Base-by-base conservation (phyloP, 306 rosid genomes). In the Medicago ruthenica region DNA sequence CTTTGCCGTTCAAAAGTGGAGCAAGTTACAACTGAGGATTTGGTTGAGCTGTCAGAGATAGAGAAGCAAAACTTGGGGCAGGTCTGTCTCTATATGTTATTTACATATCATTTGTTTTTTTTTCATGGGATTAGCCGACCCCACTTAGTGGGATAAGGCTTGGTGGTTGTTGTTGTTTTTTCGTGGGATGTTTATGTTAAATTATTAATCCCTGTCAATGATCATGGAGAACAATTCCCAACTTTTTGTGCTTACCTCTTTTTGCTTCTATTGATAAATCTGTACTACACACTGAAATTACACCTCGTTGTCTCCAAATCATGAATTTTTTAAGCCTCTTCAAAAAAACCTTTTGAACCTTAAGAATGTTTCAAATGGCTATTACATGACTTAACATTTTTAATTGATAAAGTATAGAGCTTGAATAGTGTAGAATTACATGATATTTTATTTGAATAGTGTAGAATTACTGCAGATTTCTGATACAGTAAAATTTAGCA, bases 1-100 rank as follows among this genome's bases (percentile, higher is more conserved):
- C 97, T 88, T 51, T 95, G 96, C 88, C 86, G 41, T 77, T 92
- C 99, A 14, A 90, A 90, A 87, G 88, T 85, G 58, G 94, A 92
- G 85, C 97, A 92, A 78, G 93, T 81, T 42, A 76, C 87, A 16
- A 81, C 89, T 15, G 99, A 96, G 70, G 93, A 88, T 84, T 83
- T 96, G 78, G 93, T 87, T 77, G 99, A 96, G 79, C 96, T 96
- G 76, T 92, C 98, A 39, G 98, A 96, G 85, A 90, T 96, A 40
- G 97, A 91, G 90, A 93, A 89, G 82, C 92, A 89, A 63, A 91
- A 92, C 79, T 79, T 96, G 71, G 92, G 99, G 83, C 98, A 90
- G 99, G 99, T 95, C 77, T 74, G 76, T 82, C 67, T 77, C 76
- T 57, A 1, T 34, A 13, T 42, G n/a, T 66, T 42, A 37, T 68